Percentiles rank a stretch among this genome's conserved stretches.
phyloP scores from a whole-genome alignment of 164 flowering plant genomes.

The Nymphaea colorata region DNA sequence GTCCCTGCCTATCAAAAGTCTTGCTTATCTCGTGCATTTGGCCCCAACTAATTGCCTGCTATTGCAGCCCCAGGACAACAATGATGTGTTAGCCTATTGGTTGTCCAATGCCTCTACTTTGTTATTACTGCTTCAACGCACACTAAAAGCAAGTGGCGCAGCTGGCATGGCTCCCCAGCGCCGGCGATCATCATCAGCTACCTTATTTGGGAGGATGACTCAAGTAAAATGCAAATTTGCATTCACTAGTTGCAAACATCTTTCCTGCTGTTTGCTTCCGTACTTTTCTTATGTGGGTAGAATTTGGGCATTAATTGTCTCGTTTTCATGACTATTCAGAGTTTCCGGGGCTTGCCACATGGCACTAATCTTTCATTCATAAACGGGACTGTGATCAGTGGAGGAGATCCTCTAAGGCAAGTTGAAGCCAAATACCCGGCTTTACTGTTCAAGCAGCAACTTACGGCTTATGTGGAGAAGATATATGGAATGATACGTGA shows the following conservation, averaged over 20 bases:
- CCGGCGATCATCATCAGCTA: conserved; percentile 77
- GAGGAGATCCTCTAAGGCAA: conserved; percentile 68
- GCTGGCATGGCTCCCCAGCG: conserved; percentile 94
- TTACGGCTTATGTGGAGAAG: conserved; percentile 97
- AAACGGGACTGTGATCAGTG: conserved; percentile 55
- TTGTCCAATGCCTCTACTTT: conserved; percentile 92
- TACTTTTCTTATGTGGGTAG: neutral
- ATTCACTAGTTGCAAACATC: neutral
- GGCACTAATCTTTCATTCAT: conserved; percentile 70
- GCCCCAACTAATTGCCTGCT: neutral
- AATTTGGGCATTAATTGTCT: neutral
- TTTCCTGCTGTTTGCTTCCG: neutral
- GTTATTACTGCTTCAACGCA: conserved; percentile 80
- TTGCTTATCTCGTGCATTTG: neutral
- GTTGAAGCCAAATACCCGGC: conserved; percentile 99
- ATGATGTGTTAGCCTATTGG: conserved; percentile 89
- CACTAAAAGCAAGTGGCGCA: conserved; percentile 93
- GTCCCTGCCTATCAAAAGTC: neutral
- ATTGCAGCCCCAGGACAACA: conserved; percentile 72
- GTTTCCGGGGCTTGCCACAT: conserved; percentile 90
- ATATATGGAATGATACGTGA: conserved; percentile 98
- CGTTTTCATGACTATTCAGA: conserved; percentile 24
- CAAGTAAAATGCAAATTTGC: conserved; percentile 34
- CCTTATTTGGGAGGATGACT: conserved; percentile 93
- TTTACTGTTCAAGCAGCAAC: conserved; percentile 96